Evolutionary conservation across 2,329 filamentous ascomycete genomes (phyloP), one percentile per base, ranked within the genome.

Genomic region (Hypoxylon sp.): DNA sequence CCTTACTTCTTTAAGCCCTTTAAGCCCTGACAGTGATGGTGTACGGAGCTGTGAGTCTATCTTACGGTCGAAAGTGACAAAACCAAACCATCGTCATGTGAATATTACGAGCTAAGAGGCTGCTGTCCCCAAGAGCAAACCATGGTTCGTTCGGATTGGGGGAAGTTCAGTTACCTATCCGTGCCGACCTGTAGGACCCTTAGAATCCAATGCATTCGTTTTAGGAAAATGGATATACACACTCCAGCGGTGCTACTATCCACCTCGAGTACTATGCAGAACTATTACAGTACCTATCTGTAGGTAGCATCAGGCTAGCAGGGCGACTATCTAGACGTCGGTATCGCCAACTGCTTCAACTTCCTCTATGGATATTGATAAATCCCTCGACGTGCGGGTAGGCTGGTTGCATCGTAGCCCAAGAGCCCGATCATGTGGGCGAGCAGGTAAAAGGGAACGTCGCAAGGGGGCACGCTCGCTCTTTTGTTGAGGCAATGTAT

Each of bases 361-460:
- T 55, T 47, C 47, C 31, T 60, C 48, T 27, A 45, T 51, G 45
- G 40, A 17, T 23, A 9, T 21, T 52, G 43, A 59, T 35, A 55
- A 50, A 38, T 46, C 27, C 41, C 29, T 53, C 47, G 9, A 50
- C 49, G 43, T 21, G 40, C 45, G 48, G 48, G 26, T 46, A 29
- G 27, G 18, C 31, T 47, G 43, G 55, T 43, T 55, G 48, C 40
- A 47, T 56, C 29, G 26, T 27, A 17, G 43, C 33, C 26, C 18
- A 20, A 55, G 42, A 47, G 48, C 51, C 55, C 24, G 54, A 62
- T 49, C 38, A 52, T 55, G 59, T 37, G 43, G 43, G 18, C 21
- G 47, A 45, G 21, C 3, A 27, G 46, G 56, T 35, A 48, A 47
- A 42, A n/a, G 42, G 46, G 52, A 45, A 48, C 38, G 23, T 45